These are phyloP conservation scores for Boletus sp. DNA, from an alignment of 768 basidiomycete genomes.

Conservation along the genomic window DNA sequence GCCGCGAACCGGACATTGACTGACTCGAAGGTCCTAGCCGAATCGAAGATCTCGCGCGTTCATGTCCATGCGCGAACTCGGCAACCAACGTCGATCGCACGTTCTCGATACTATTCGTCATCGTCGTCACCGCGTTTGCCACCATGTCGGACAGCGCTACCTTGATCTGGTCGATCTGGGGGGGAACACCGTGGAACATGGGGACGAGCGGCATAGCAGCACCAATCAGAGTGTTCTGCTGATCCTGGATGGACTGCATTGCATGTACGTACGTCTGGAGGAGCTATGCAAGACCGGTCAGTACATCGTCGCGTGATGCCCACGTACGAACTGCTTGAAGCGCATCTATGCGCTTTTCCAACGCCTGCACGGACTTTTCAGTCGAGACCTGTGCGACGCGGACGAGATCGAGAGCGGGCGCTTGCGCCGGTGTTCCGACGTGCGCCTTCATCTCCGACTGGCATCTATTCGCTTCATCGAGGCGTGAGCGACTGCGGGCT, in stretches of 20 bases:
- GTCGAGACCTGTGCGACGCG: conserved; percentile 40
- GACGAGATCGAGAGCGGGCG: conserved; percentile 35
- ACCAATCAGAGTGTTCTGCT: conserved; percentile 34
- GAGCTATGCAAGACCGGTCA: conserved; percentile 33
- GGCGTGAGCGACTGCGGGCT: conserved; percentile 4
- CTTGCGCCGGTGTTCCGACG: conserved; percentile 57
- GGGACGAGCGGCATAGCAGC: conserved; percentile 59
- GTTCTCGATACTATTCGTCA: conserved; percentile 14
- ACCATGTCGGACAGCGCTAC: conserved; percentile 16
- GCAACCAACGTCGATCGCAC: conserved; percentile 10
- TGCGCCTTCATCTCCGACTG: conserved; percentile 59
- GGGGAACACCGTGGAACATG: conserved; percentile 54
- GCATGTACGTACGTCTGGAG: conserved; percentile 54
- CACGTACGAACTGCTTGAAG: conserved; percentile 44
- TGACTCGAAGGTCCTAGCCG: neutral
- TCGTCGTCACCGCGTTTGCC: conserved; percentile 12
- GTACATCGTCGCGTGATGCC: conserved; percentile 4
- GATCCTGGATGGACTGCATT: conserved; percentile 52
- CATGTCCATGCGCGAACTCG: neutral
- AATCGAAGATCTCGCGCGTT: neutral
- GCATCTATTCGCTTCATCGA: conserved; percentile 52
- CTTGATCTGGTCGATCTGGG: conserved; percentile 43
- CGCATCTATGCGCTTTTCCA: conserved; percentile 56
- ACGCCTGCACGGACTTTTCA: conserved; percentile 37
- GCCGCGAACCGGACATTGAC: neutral